phyloP scores from a whole-genome alignment of 139 green algal species.

The Klebsormidium nitens region DNA sequence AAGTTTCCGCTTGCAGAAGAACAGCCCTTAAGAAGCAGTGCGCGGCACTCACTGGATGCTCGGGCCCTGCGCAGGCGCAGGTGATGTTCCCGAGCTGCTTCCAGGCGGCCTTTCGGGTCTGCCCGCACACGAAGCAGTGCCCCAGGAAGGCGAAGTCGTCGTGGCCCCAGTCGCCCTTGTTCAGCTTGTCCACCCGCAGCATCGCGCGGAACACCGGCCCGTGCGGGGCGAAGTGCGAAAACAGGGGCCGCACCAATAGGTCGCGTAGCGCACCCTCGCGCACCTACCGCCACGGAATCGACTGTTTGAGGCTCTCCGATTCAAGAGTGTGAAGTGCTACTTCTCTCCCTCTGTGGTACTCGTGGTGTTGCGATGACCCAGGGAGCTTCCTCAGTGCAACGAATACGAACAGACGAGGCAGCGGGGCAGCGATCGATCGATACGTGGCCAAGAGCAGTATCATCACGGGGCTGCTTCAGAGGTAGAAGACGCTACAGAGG shows the following conservation, averaged over 20 bases:
- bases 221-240: constrained; percentile 41
- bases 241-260: constrained; percentile 30
- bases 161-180: not conserved
- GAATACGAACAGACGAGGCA: not conserved
- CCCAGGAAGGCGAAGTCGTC: constrained; percentile 25
- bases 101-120: constrained; percentile 13
- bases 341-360: no score
- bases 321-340: no score
- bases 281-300: constrained; percentile 8
- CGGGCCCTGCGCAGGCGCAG: constrained; percentile 4
- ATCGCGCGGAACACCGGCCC: constrained; percentile 43
- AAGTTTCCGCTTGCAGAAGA: no score
- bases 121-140: constrained; percentile 22
- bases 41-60: no score
- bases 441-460: not conserved
- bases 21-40: no score
- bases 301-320: no score
- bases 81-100: constrained; percentile 7
- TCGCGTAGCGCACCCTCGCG: constrained; percentile 7
- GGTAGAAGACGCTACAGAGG: no score
- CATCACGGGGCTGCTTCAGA: no score
- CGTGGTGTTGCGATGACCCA: not conserved
- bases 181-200: constrained; percentile 21
- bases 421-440: not conserved
- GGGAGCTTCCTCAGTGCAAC: not conserved